Evolutionary conservation across 2,329 filamentous ascomycete species (phyloP), one percentile per base, ranked within the genome.

Genomic region (Diaporthe batatas): DNA sequence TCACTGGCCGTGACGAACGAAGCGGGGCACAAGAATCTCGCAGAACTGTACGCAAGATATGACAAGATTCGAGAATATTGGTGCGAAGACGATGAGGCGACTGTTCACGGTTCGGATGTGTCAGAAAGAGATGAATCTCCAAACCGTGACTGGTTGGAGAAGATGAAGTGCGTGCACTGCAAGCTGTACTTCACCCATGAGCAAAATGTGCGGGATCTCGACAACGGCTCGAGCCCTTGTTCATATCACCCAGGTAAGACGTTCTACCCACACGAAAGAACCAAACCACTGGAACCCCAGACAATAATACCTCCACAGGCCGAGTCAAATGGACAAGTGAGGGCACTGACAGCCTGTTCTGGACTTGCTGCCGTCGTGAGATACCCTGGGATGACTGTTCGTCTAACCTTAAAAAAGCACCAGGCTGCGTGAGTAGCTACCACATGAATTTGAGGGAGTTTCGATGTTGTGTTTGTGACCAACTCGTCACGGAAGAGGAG

Each of bases 361-460:
- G 57, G 59, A 34, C 44, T 65, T 51, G 59, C 29, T 65, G 59
- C 3, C 42, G 10, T 8, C 18, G 11, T 10, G 2, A 1, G 6
- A 1, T 23, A 3, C 5, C 11, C 3, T 0, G 1, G 29, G 42
- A 16, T 5, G 42, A 47, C 0, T 2, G 2, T 5, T 7, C 4
- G 8, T 16, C 39, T 62, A 39, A 8, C 3, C 16, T 21, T 2
- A 6, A 2, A 2, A 34, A 29, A 14, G 25, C 10, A 7, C 59
- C 29, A 32, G 42, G 21, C 16, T 65, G 59, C 18, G 21, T n/a
- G 1, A 23, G 2, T 25, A 11, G 12, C 44, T 51, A 65, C 29
- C 44, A 51, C 4, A 0, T 10, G 29, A n/a, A 1, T 36, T 36
- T 3, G 5, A 51, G 2, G 8, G 23, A 12, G 5, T 21, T 1